phyloP scores from a whole-genome alignment of 352 stramenopile species.

The Phytophthora megakarya region DNA sequence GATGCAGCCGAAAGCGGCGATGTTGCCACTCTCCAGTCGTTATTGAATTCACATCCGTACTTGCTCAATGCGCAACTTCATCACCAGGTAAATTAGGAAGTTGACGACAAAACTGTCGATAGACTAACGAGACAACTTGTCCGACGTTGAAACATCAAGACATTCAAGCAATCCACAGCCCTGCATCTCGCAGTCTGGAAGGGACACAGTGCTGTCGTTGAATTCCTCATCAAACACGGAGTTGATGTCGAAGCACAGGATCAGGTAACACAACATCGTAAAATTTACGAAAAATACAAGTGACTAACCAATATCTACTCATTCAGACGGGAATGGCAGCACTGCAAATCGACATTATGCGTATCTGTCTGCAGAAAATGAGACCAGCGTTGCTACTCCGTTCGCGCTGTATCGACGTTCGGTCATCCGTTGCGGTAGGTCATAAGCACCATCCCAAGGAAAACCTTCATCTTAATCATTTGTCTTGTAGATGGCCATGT shows the following conservation, averaged over 20 bases:
- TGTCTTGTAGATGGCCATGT: constrained; percentile 33
- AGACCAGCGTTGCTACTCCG: constrained; percentile 41
- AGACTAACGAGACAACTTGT: background rate
- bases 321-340: constrained; percentile 40
- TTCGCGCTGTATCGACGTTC: constrained; percentile 43
- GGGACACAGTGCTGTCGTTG: background rate
- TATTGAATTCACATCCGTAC: background rate
- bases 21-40: background rate
- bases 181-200: constrained; percentile 10
- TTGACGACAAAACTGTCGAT: background rate
- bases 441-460: too few relatives aligned
- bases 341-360: constrained; percentile 52
- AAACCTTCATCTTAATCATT: background rate
- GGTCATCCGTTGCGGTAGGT: constrained; percentile 41
- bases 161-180: constrained; percentile 2
- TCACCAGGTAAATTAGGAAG: constrained; percentile 1
- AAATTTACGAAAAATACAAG: background rate
- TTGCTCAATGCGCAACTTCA: constrained; percentile 6
- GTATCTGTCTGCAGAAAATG: constrained; percentile 54
- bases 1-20: background rate
- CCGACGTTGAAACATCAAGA: background rate
- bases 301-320: background rate
- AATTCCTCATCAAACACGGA: constrained; percentile 2
- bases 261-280: background rate
- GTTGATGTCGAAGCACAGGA: constrained; percentile 3